Evolutionary conservation across 768 basidiomycete genomes (phyloP).

Genomic region (Tylopilus rubrobrunneus): DNA sequence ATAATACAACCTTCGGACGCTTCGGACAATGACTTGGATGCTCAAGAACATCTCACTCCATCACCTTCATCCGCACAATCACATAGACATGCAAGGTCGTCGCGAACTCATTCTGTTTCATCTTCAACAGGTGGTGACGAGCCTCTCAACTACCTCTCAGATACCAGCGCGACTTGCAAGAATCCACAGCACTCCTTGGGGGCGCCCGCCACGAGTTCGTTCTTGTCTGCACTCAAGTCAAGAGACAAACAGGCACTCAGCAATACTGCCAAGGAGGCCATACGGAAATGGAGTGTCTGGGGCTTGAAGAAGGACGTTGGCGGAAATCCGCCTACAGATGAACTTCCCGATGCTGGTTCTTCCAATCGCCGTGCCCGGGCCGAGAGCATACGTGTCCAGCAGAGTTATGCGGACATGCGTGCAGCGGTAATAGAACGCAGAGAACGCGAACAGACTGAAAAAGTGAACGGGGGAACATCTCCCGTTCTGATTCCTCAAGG

Average conservation of each 20-base stretch:
- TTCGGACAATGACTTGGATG: slow-evolving; percentile 21
- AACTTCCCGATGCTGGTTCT: slow-evolving; percentile 40
- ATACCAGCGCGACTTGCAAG: slow-evolving; percentile 26
- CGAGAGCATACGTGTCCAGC: slow-evolving; percentile 41
- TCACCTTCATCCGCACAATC: slow-evolving; percentile 48
- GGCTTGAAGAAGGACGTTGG: slow-evolving; percentile 53
- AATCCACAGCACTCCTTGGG: slow-evolving; percentile 43
- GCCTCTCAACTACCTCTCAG: slow-evolving; percentile 30
- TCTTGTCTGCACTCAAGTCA: slow-evolving; percentile 77
- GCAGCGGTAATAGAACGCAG: slow-evolving; percentile 71
- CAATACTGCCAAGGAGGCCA: slow-evolving; percentile 81
- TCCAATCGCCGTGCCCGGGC: slow-evolving; percentile 33
- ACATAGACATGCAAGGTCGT: slow-evolving; percentile 24
- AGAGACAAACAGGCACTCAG: slow-evolving; percentile 86
- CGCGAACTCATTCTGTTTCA: slow-evolving; percentile 35
- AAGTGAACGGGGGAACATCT: slow-evolving; percentile 18
- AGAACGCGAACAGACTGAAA: slow-evolving; percentile 38
- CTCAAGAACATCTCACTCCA: slow-evolving; percentile 19
- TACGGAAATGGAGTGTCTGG: slow-evolving; percentile 93
- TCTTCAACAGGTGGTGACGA: slow-evolving; percentile 30
- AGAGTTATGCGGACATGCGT: slow-evolving; percentile 70
- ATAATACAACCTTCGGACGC: slow-evolving; percentile 4
- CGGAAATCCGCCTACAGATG: slow-evolving; percentile 33
- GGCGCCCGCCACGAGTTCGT: slow-evolving; percentile 40
- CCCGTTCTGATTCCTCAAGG: slow-evolving; percentile 35